phyloP scores from a whole-genome alignment of 306 rosid species.

The Ochetophila trinervis region DNA sequence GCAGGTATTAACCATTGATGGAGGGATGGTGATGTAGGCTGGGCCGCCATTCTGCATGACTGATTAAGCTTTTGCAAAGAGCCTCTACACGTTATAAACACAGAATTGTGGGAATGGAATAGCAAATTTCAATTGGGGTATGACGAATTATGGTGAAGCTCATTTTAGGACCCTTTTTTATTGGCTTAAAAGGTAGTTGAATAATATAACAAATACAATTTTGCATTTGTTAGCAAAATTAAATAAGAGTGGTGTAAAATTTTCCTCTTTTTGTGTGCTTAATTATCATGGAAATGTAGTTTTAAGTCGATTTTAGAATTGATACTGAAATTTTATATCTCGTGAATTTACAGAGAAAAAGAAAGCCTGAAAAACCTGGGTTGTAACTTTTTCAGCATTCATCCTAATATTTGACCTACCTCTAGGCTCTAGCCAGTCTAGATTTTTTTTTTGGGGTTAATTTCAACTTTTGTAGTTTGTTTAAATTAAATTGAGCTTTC shows the following conservation, averaged over 20 bases:
- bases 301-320: not conserved
- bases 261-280: not conserved
- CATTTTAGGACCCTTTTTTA: constrained; percentile 15
- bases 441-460: too few species aligned
- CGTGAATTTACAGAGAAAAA: too few species aligned
- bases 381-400: too few species aligned
- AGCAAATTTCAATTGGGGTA: constrained; percentile 15
- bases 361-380: too few species aligned
- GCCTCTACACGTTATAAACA: constrained; percentile 8
- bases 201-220: constrained; percentile 27
- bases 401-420: too few species aligned
- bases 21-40: constrained; percentile 89
- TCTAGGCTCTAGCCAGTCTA: too few species aligned
- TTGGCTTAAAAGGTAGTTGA: constrained; percentile 12
- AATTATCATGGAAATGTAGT: constrained; percentile 5
- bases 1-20: constrained; percentile 89
- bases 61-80: constrained; percentile 3
- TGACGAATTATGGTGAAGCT: constrained; percentile 20
- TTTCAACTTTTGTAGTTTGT: too few species aligned
- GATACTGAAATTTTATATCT: not conserved
- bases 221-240: constrained; percentile 25
- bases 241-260: constrained; percentile 13
- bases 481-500: too few species aligned
- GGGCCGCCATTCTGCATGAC: constrained; percentile 11
- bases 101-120: constrained; percentile 18